phyloP scores from a whole-genome alignment of 805 yeast genomes.

The Candida ipomoeae region DNA sequence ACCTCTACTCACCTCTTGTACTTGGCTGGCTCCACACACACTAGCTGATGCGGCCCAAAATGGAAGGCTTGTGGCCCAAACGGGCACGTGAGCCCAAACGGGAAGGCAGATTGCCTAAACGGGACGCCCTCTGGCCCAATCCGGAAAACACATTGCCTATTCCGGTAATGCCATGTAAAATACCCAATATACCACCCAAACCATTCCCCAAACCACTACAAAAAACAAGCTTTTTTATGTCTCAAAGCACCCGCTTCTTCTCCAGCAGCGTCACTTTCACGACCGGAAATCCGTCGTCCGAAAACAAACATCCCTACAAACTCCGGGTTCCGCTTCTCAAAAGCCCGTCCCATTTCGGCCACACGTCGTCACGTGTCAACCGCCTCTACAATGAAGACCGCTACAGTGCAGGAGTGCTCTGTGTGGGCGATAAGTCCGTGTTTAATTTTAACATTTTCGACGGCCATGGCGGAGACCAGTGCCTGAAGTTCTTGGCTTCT shows the following conservation, averaged over 20 bases:
- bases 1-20: not conserved
- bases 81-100: no score
- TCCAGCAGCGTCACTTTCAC: constrained; percentile 28
- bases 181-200: no score
- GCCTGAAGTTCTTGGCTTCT: constrained; percentile 56
- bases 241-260: constrained; percentile 1
- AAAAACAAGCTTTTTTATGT: no score
- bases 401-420: constrained; percentile 60
- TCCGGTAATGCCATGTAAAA: no score
- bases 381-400: constrained; percentile 79
- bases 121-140: no score
- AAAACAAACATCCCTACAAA: constrained; percentile 19
- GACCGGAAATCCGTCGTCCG: constrained; percentile 19
- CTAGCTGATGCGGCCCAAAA: not conserved
- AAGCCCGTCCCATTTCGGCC: constrained; percentile 77
- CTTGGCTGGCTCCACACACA: not conserved
- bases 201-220: no score
- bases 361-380: constrained; percentile 69
- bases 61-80: no score
- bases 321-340: constrained; percentile 54
- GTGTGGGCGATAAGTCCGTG: constrained; percentile 22
- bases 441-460: constrained; percentile 80
- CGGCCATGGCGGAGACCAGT: constrained; percentile 90
- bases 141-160: no score
- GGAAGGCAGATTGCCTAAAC: no score